A percentile compares a stretch with the other conserved stretches of the same genome.
Conservation (phyloP, 495 filamentous ascomycete species). For the Opeltia flavorubescens region DNA sequence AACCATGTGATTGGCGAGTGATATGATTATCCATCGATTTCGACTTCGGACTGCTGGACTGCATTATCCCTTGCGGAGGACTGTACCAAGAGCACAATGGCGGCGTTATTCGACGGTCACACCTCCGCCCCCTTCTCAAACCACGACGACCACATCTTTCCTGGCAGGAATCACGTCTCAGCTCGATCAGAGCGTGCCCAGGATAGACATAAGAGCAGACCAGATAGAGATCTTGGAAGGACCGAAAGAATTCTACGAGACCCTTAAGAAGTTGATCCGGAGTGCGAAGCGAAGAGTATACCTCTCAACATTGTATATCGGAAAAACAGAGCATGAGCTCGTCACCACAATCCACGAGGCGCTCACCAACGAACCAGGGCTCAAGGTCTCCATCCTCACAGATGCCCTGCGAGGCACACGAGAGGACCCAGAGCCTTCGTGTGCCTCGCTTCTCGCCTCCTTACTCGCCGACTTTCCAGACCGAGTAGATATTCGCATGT, state of each 20-base stretch:
- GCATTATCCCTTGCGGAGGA: neutral
- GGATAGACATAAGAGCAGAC: constrained; percentile 73
- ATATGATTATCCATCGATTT: neutral
- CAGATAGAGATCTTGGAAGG: constrained; percentile 65
- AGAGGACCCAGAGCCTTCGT: constrained; percentile 76
- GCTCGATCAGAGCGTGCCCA: constrained; percentile 76
- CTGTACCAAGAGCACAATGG: neutral
- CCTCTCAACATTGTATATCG: constrained; percentile 89
- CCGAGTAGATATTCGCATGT: constrained; percentile 91
- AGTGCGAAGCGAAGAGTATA: constrained; percentile 69
- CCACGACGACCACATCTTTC: constrained; percentile 18
- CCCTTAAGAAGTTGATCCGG: constrained; percentile 75
- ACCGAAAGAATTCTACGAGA: constrained; percentile 74
- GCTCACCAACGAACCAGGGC: constrained; percentile 52
- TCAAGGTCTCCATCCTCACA: constrained; percentile 84
- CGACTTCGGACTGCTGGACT: neutral
- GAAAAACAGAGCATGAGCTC: constrained; percentile 83
- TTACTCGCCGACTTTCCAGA: constrained; percentile 65
- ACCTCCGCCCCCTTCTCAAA: neutral
- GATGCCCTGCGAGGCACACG: constrained; percentile 85
- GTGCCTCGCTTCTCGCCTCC: constrained; percentile 75
- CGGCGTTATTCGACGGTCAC: neutral
- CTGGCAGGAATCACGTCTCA: constrained; percentile 60
- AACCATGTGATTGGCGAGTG: too few species aligned
- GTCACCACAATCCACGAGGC: constrained; percentile 66